phyloP scores from a whole-genome alignment of 768 basidiomycete species.

The Lepiota venenata region DNA sequence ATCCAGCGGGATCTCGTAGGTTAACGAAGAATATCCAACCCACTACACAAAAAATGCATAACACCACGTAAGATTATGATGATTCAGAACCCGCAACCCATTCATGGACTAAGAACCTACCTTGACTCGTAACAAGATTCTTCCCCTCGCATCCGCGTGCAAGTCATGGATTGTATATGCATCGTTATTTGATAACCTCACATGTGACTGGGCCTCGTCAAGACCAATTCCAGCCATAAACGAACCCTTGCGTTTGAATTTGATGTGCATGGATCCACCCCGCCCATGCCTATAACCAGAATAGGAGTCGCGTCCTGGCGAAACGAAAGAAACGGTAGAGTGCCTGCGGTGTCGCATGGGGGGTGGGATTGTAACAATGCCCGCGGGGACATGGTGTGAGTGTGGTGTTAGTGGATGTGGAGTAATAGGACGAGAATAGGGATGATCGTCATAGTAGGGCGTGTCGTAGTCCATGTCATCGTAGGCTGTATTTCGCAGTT shows the following conservation, averaged over 20 bases:
- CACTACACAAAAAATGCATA: constrained; percentile 39
- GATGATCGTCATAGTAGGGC: constrained; percentile 49
- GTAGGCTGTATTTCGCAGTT: constrained; percentile 33
- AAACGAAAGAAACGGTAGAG: constrained; percentile 48
- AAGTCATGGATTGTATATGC: constrained; percentile 62
- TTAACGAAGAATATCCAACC: constrained; percentile 66
- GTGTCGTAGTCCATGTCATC: constrained; percentile 52
- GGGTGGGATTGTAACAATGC: constrained; percentile 29
- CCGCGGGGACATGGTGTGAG: constrained; percentile 17
- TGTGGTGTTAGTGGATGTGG: not conserved
- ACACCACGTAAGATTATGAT: not conserved
- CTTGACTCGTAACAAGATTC: constrained; percentile 60
- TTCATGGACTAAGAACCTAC: constrained; percentile 32
- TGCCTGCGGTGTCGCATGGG: constrained; percentile 41
- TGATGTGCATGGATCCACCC: constrained; percentile 50
- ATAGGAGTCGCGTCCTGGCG: constrained; percentile 2
- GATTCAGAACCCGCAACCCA: constrained; percentile 2
- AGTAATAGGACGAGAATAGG: constrained; percentile 17
- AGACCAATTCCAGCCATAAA: constrained; percentile 64
- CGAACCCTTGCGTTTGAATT: constrained; percentile 72
- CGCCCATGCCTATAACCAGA: constrained; percentile 34
- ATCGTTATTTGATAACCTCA: constrained; percentile 58
- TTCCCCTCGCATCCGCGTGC: constrained; percentile 56
- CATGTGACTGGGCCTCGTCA: constrained; percentile 64
- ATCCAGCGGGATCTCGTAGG: constrained; percentile 73